Conservation (phyloP, 2,329 filamentous ascomycete genomes). For the Fusarium irregulare region DNA sequence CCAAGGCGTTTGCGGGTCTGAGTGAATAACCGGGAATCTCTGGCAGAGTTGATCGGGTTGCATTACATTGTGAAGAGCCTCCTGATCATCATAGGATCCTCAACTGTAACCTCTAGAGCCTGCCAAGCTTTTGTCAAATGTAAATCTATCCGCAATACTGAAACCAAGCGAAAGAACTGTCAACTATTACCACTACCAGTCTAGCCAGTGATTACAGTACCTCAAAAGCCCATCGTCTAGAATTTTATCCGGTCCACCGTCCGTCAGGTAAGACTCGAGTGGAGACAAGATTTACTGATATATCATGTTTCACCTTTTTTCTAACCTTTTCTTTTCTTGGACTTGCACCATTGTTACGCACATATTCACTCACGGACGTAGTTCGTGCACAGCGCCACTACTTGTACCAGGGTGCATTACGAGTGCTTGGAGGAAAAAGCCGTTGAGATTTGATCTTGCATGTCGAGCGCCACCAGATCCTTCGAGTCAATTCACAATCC, state of each 20-base stretch:
- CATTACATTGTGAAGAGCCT: not conserved
- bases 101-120: not conserved
- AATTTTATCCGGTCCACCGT: no score
- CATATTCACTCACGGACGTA: not conserved
- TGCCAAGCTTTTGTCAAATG: not conserved
- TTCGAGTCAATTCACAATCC: not conserved
- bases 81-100: not conserved
- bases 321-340: not conserved
- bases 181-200: not conserved
- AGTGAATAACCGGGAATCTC: not conserved
- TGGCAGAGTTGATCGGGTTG: not conserved
- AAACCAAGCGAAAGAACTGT: not conserved
- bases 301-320: constrained; percentile 4
- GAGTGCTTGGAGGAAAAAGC: not conserved
- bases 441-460: not conserved
- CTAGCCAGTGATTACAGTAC: not conserved
- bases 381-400: constrained; percentile 1
- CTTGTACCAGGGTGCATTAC: not conserved
- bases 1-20: not conserved
- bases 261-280: not conserved
- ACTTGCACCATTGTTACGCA: not conserved
- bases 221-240: not conserved
- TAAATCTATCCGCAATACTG: not conserved
- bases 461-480: not conserved
- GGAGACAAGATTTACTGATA: not conserved